Evolutionary conservation across 192 early-diverging fungal species (phyloP).

Genomic region (Linnemannia exigua): DNA sequence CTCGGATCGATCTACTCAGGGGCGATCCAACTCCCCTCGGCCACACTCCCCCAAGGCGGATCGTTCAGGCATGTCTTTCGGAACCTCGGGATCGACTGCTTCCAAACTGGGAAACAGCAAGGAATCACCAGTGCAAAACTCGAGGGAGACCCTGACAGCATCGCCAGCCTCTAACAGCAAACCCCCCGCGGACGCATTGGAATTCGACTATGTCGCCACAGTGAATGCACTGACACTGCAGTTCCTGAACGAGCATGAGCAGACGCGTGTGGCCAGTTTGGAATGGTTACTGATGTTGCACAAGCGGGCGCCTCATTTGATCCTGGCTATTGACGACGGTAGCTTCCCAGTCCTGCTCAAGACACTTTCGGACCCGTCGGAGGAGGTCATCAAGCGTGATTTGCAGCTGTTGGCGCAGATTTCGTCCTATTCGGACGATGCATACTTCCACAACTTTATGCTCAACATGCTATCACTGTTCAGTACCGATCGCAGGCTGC

Average conservation of each 20-base stretch:
- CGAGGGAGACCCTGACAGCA: slow-evolving; percentile 5
- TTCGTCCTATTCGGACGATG: slow-evolving; percentile 85
- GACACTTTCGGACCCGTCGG: slow-evolving; percentile 92
- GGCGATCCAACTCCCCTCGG: slow-evolving; percentile 24
- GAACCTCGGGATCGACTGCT: slow-evolving; percentile 45
- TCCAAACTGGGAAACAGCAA: slow-evolving; percentile 33
- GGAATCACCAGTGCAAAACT: slow-evolving; percentile 12
- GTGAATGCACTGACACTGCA: slow-evolving; percentile 84
- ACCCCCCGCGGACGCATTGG: slow-evolving; percentile 26
- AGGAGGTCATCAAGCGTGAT: slow-evolving; percentile 95
- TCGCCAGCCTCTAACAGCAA: slow-evolving; percentile 17
- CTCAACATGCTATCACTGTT: slow-evolving; percentile 92
- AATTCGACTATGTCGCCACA: slow-evolving; percentile 88
- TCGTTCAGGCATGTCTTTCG: slow-evolving; percentile 48
- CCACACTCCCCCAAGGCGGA: slow-evolving; percentile 51
- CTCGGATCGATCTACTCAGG: slow-evolving; percentile 12
- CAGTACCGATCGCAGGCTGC: slow-evolving; percentile 85
- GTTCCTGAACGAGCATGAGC: slow-evolving; percentile 91
- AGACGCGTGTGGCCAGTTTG: slow-evolving; percentile 91
- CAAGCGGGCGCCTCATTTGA: slow-evolving; percentile 89
- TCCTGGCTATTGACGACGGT: slow-evolving; percentile 90
- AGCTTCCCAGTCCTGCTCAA: slow-evolving; percentile 92
- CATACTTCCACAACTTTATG: slow-evolving; percentile 93
- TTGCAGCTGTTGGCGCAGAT: slow-evolving; percentile 97
- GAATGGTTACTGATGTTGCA: slow-evolving; percentile 99